Evolutionary conservation across 129 eudicot species (phyloP).

Genomic region (Centella asiatica): DNA sequence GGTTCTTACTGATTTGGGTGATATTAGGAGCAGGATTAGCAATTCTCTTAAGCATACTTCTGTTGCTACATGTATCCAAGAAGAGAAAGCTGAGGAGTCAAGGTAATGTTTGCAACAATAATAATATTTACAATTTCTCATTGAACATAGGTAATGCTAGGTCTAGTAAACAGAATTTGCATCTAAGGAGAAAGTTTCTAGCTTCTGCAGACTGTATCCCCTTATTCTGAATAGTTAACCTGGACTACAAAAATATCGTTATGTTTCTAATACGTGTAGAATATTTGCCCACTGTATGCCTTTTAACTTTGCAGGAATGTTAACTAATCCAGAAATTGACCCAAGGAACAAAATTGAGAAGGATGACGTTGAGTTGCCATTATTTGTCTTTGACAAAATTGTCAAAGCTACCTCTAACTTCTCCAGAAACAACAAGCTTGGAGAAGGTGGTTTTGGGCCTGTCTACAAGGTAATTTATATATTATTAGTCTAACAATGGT

Average conservation of each 20-base stretch:
- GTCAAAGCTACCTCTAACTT: neutral
- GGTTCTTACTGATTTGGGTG: no score
- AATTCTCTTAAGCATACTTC: neutral
- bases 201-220: no score
- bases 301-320: neutral
- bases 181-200: no score
- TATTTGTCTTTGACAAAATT: neutral
- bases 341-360: neutral
- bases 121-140: no score
- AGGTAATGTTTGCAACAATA: no score
- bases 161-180: no score
- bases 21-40: neutral
- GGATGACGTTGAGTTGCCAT: neutral
- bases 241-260: no score
- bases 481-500: no score
- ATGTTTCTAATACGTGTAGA: no score
- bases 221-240: no score
- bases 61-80: neutral
- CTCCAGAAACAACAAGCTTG: constrained; percentile 6
- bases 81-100: neutral
- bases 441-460: constrained; percentile 12
- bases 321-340: neutral
- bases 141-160: no score
- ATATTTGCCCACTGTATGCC: neutral
- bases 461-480: neutral